These are phyloP conservation scores for Scheffersomyces amazonensis DNA, from an alignment of 805 yeast species.

Conservation along the genomic window DNA sequence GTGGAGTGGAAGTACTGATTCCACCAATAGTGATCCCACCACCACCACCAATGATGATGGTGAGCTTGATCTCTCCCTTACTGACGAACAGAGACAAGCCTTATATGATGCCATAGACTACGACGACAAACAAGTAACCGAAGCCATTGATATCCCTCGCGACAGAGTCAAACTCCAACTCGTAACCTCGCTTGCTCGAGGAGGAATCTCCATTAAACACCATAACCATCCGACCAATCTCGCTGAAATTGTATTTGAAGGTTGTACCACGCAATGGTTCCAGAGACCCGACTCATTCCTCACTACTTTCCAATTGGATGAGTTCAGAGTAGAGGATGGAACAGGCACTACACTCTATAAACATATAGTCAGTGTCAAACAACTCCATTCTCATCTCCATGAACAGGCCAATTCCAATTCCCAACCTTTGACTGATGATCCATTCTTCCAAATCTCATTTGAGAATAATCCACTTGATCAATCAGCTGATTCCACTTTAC, in stretches of 20 bases:
- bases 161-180: slow-evolving; percentile 70
- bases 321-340: slow-evolving; percentile 85
- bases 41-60: slow-evolving; percentile 12
- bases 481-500: slow-evolving; percentile 74
- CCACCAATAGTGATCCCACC: slow-evolving; percentile 4
- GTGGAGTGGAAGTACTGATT: slow-evolving; percentile 46
- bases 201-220: slow-evolving; percentile 65
- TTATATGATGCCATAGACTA: slow-evolving; percentile 91
- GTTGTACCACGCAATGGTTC: slow-evolving; percentile 67
- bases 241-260: slow-evolving; percentile 80
- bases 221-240: slow-evolving; percentile 44
- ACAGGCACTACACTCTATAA: slow-evolving; percentile 76
- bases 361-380: slow-evolving; percentile 82
- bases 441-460: slow-evolving; percentile 77
- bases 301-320: slow-evolving; percentile 71
- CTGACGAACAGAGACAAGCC: slow-evolving; percentile 87
- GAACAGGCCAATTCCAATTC: slow-evolving; percentile 1
- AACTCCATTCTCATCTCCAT: slow-evolving; percentile 43
- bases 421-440: slow-evolving; percentile 32
- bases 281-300: slow-evolving; percentile 79
- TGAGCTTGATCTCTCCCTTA: slow-evolving; percentile 37
- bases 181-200: slow-evolving; percentile 66
- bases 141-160: slow-evolving; percentile 64
- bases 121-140: slow-evolving; percentile 58
- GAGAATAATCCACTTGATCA: slow-evolving; percentile 86